Evolutionary conservation across 352 stramenopile species (phyloP), one percentile per base, ranked within the genome.

Genomic region (Halophytophthora polymorphica): DNA sequence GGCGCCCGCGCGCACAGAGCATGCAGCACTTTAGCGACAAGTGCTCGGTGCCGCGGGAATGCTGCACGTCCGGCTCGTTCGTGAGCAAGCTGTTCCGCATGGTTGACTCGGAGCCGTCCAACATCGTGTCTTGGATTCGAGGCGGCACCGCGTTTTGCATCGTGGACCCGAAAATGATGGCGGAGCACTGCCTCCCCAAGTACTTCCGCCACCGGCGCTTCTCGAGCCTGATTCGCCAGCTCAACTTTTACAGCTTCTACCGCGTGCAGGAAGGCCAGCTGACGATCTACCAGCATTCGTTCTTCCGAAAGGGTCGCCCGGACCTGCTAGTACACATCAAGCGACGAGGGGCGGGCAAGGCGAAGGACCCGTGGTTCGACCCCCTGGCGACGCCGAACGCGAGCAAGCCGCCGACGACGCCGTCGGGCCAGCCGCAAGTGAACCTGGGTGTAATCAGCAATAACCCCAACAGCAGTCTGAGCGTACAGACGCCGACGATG

Each of bases 161-260:
- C 40, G 87, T 93, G n/a, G 83, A 96, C 57, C 75, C 87, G 10
- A 91, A 93, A 59, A 79, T 90, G 60, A 86, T 95, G 64, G 85
- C 88, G 1, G 81, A 93, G 54, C 81, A 93, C 53, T 93, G 86
- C 46, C 64, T 96, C 19, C 87, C 87, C 35, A 95, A 95, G 69
- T 96, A 96, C 66, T 96, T 96, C 53, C 85, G 87, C 45, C 87
- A 96, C 61, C 79, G 82, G 2, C 77, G 87, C 19, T 95, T 96
- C 52, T 93, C 88, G 33, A 92, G 77, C 50, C 61, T 96, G 17
- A 93, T 96, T 50, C 87, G 87, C 10, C 87, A 96, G 75, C 66
- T 96, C 45, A 96, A 96, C 63, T 96, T 95, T 51, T 96, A 96
- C 83, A 93, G 80, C 66, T 96, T 96, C 44, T 95, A 95, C 64